Evolutionary conservation across 1,284 basidiomycete species (phyloP), one percentile per base, ranked within the genome.

Genomic region (Abortiporus biennis): DNA sequence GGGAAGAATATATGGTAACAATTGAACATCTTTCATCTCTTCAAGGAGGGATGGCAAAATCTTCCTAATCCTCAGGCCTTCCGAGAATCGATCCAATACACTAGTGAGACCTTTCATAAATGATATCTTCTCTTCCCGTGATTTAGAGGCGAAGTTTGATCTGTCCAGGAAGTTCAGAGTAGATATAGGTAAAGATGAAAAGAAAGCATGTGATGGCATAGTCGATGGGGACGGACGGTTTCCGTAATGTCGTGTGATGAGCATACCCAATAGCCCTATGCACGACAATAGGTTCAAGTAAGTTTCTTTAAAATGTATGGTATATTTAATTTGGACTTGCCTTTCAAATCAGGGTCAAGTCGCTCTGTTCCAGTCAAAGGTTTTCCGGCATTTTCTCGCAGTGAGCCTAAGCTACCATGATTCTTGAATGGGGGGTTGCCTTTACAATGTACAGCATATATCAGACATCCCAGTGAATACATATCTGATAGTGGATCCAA

Each of bases 121-220:
- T 0, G 90, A 91, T 21, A 97, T 85, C 58, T 98, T 94, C 61
- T 98, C 96, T 65, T 98, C 94, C 41, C 87, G 72, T 2, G 92
- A 85, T 61, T 97, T 95, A 1, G 92, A 83, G 2, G 92, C 91
- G 59, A 99, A 99, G 46, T 85, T 94, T 11, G 94, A 91, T 3
- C 95, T 81, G 56, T 98, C 95, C 47, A 99, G 71, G 66, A 98
- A 99, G 57, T 93, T 95, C 27, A 99, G 76, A 0, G 95, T 98
- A 1, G 92, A 95, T 25, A 99, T 94, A 12, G 95, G 89, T n/a
- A 98, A 71, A 6, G 92, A 94, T 3, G 92, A 95, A 68, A 99
- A 99, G 73, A 96, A 98, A 0, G 86, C 61, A 52, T 92, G 84
- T 0, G 83, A 76, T 5, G 91, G 84, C 30, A 99, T 78, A 1